These are phyloP conservation scores for Penicillium glabrum DNA, from an alignment of 2,329 filamentous ascomycete genomes.

Conservation along the genomic window DNA sequence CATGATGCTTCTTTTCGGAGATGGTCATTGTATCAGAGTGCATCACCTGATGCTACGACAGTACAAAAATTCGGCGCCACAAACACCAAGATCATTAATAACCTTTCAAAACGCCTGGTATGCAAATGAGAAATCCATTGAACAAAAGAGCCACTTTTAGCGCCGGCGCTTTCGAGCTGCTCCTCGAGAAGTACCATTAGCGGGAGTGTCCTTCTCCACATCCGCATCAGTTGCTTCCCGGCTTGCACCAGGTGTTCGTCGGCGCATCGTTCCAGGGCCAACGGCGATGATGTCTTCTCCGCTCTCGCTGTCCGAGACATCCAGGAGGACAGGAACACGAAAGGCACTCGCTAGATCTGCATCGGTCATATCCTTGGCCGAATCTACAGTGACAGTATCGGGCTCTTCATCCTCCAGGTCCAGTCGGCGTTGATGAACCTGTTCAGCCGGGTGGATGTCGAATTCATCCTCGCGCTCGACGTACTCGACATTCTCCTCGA, in stretches of 20 bases:
- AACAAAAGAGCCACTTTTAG: constrained; percentile 11
- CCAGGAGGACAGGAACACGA: constrained; percentile 88
- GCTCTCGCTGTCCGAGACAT: constrained; percentile 90
- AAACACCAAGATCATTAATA: not conserved
- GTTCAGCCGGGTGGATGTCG: constrained; percentile 92
- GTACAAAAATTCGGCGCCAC: not conserved
- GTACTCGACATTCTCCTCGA: constrained; percentile 98
- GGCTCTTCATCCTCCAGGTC: constrained; percentile 93
- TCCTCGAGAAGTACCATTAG: constrained; percentile 24
- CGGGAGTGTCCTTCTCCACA: constrained; percentile 16
- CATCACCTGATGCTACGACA: not conserved
- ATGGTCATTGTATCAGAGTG: not conserved
- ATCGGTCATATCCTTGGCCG: constrained; percentile 60
- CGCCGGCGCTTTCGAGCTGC: constrained; percentile 33
- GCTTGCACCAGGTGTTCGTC: constrained; percentile 76
- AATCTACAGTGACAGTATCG: constrained; percentile 79
- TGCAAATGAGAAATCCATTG: constrained; percentile 8
- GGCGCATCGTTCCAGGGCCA: constrained; percentile 77
- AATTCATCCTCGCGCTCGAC: constrained; percentile 96
- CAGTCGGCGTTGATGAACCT: constrained; percentile 85
- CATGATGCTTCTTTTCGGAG: no score
- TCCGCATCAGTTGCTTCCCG: constrained; percentile 54
- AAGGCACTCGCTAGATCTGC: constrained; percentile 62
- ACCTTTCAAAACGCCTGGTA: constrained; percentile 5
- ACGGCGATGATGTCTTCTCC: constrained; percentile 79